Evolutionary conservation across 139 green algal species (phyloP), one percentile per base, ranked within the genome.

Genomic region (Auxenochlorella pyrenoidosa): DNA sequence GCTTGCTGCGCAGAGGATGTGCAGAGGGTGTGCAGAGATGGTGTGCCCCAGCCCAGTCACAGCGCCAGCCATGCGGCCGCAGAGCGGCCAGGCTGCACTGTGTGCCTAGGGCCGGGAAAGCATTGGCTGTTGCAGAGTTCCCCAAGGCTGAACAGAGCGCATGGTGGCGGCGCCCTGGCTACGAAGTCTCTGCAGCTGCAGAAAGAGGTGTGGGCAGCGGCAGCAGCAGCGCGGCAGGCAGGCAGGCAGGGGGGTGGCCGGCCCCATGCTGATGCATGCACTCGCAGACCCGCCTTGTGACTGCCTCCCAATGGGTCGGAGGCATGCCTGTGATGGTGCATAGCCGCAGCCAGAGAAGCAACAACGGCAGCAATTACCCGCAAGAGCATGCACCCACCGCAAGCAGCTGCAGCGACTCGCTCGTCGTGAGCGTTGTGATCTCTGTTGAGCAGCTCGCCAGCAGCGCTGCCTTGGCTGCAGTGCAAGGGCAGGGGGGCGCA

Each of bases 341-440:
- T 36, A 6, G 2, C 28, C n/a, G 71, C 30, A 47, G 13, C 18
- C 18, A 51, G 16, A 83, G n/a, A 8, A n/a, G 12, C 38, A 3
- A 1, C 30, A 36, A 19, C 6, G 12, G 54, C 54, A 63, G 54
- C 54, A 13, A 63, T 63, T 0, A 76, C 1, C 15, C 10, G 10
- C 12, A 75, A 76, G 72, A 40, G 21, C 47, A 40, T 38, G 38
- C 3, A 58, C 22, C 30, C 76, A 60, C 78, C 43, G 16, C 47
- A 36, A 91, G 85, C 36, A 90, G n/a, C 34, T 58, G 54, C 13
- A 83, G 75, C 6, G 87, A 90, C 41, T 78, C 91, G 60, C 82
- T 93, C 47, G 66, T 83, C 24, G 83, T 92, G n/a, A 98, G 88
- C 15, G 93, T 96, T 5, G 87, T 89, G 30, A 97, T 88, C 59